Conservation (phyloP, 306 rosid species). For the Crotalaria pallida region DNA sequence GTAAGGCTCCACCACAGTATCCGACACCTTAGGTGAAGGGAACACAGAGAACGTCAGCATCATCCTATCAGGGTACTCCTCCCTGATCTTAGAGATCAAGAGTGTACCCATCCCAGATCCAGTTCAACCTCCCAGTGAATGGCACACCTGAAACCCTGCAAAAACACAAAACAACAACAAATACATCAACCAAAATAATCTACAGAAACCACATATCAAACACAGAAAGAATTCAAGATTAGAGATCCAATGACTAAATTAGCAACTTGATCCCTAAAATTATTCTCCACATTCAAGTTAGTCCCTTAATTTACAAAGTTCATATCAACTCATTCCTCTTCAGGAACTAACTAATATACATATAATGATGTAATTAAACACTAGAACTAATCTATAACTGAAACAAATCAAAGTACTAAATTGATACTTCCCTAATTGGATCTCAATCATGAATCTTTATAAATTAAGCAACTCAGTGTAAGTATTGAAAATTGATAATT, state of each 20-base stretch:
- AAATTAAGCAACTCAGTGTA: too few relatives aligned
- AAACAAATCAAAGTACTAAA: too few relatives aligned
- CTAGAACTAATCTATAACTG: too few relatives aligned
- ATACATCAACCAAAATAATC: neutral
- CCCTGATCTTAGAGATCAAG: conserved; percentile 49
- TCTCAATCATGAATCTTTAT: too few relatives aligned
- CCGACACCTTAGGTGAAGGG: conserved; percentile 55
- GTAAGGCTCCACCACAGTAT: conserved; percentile 58
- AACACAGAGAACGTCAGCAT: conserved; percentile 54
- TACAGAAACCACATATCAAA: neutral
- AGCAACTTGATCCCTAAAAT: neutral
- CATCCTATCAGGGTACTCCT: conserved; percentile 60
- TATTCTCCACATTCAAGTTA: neutral
- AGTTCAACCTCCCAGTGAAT: conserved; percentile 55
- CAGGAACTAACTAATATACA: neutral
- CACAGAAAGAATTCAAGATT: neutral
- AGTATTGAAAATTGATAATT: too few relatives aligned
- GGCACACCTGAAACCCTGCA: conserved; percentile 54
- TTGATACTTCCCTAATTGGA: too few relatives aligned
- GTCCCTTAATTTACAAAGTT: neutral
- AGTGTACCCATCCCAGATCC: conserved; percentile 64
- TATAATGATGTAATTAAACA: too few relatives aligned
- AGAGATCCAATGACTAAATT: neutral
- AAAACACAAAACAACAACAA: neutral
- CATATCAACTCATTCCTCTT: neutral